Evolutionary conservation across 208 protist genomes (phyloP), one percentile per base, ranked within the genome.

Genomic region (Jaenimonas drosophilae): DNA sequence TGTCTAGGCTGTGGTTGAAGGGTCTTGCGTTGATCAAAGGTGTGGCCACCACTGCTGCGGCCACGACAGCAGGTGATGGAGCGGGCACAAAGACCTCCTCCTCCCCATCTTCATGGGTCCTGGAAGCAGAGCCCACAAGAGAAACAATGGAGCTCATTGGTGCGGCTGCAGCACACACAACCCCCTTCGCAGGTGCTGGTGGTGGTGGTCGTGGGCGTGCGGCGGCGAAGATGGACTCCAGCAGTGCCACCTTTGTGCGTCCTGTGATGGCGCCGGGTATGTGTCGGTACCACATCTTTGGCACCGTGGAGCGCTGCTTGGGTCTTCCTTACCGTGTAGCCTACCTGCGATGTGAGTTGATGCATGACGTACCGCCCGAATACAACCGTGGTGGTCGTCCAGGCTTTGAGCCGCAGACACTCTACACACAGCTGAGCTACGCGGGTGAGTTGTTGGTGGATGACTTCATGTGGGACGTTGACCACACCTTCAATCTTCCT

Each of bases 401-500:
- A 24, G 42, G 42, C 7, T 9, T 34, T 34, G 21, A 16, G 29
- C 47, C 37, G 21, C 38, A 9, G 29, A 44, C 33, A 19, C 77
- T 89, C 41, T 77, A 39, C 23, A 74, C 80, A 9, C 80, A 89
- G 45, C 59, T 89, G 14, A 59, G 73, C 38, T 64, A 67, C 40
- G 54, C 60, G 31, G 52, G 70, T 29, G 29, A 43, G 7, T 49
- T 81, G 12, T 36, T 83, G 2, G 45, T 67, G 11, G 54, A 74
- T 6, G 62, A 76, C 27, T 75, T 58, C 30, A 46, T 86, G 33
- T 26, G 64, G 2, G 55, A 70, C 27, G 37, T 70, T 0, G 70
- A 75, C 21, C 76, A 86, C 66, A 63, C 69, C 30, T 80, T 89
- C 56, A 85, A 85, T 49, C 20, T 67, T 7, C 73, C 80, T 0